These are phyloP conservation scores for Thelonectria blattea DNA, from an alignment of 2,329 filamentous ascomycete species.

Conservation along the genomic window DNA sequence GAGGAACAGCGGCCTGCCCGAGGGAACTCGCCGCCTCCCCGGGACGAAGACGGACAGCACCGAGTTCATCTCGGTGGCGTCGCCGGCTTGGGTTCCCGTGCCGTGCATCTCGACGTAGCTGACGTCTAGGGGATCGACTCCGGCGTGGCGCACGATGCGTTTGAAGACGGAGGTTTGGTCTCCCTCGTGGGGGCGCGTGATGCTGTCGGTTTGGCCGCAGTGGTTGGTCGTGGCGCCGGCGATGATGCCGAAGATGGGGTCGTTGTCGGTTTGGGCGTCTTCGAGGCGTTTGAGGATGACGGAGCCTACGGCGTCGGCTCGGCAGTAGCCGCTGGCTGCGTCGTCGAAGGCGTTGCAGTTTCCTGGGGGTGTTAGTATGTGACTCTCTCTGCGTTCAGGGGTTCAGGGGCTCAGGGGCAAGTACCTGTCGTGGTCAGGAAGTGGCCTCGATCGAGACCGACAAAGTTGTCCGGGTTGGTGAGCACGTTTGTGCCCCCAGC, in stretches of 20 bases:
- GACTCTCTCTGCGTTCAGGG: too few relatives aligned
- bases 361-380: neutral
- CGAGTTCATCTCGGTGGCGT: constrained; percentile 81
- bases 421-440: constrained; percentile 60
- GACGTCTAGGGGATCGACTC: constrained; percentile 77
- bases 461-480: constrained; percentile 70
- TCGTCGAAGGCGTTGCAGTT: constrained; percentile 75
- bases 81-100: constrained; percentile 85
- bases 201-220: constrained; percentile 66
- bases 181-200: constrained; percentile 81
- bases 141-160: constrained; percentile 72
- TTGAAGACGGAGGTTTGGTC: constrained; percentile 76
- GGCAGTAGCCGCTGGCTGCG: constrained; percentile 81
- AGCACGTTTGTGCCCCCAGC: constrained; percentile 70
- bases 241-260: constrained; percentile 32
- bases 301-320: constrained; percentile 76
- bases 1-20: constrained; percentile 59
- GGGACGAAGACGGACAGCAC: constrained; percentile 65
- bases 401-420: too few relatives aligned
- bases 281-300: constrained; percentile 73
- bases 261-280: constrained; percentile 28
- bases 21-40: constrained; percentile 49
- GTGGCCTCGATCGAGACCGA: constrained; percentile 67
- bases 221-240: constrained; percentile 32
- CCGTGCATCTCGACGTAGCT: constrained; percentile 91